Conservation (phyloP, 352 stramenopile genomes). For the Pythium grandisporangium region DNA sequence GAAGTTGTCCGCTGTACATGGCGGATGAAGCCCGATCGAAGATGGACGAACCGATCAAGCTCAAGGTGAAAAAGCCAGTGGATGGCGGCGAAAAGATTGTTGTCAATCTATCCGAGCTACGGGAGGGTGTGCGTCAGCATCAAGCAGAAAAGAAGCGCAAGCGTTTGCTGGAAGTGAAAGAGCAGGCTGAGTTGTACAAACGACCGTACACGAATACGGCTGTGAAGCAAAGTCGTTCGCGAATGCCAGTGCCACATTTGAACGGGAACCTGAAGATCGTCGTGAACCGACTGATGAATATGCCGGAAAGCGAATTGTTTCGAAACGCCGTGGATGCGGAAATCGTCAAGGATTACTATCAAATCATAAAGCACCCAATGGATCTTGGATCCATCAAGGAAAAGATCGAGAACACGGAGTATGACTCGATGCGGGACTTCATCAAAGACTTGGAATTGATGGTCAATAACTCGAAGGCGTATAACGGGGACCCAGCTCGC, state of each 20-base stretch:
- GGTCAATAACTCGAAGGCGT: conserved; percentile 76
- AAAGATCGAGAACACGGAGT: conserved; percentile 56
- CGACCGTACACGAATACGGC: conserved; percentile 61
- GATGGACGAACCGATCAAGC: conserved; percentile 34
- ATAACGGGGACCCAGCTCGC: conserved; percentile 62
- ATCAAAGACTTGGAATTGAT: conserved; percentile 83
- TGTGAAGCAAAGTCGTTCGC: conserved; percentile 65
- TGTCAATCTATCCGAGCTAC: conserved; percentile 63
- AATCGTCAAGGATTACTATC: conserved; percentile 68
- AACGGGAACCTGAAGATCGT: conserved; percentile 60
- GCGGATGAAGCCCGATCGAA: conserved; percentile 41
- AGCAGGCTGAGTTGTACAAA: conserved; percentile 77
- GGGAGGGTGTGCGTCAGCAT: conserved; percentile 66
- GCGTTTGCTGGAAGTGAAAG: conserved; percentile 56
- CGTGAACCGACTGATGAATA: conserved; percentile 51
- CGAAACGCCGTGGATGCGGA: conserved; percentile 47
- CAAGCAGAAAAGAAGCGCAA: conserved; percentile 77
- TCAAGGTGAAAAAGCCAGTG: conserved; percentile 50
- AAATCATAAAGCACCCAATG: conserved; percentile 83
- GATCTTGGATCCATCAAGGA: conserved; percentile 56
- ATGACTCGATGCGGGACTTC: conserved; percentile 82
- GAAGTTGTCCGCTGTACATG: conserved; percentile 78
- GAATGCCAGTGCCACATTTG: conserved; percentile 67
- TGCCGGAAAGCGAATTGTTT: conserved; percentile 78
- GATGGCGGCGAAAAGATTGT: conserved; percentile 45